Evolutionary conservation across 805 yeast species (phyloP).

Genomic region (Torulaspora gathmanii): DNA sequence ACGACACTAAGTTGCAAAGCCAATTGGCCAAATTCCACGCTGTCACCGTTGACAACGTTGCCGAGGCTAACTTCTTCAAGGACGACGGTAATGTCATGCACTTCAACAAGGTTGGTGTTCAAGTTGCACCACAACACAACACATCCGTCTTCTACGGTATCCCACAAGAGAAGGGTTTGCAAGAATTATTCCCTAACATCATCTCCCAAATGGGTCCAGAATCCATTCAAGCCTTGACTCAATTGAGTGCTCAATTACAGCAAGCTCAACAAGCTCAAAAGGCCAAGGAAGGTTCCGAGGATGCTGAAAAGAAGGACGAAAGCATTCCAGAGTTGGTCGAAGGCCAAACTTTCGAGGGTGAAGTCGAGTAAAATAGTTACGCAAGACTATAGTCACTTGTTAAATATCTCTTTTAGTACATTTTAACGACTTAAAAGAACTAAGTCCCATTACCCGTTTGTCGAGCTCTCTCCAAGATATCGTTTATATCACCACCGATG

Average conservation of each 20-base stretch:
- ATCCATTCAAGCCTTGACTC: slow-evolving; percentile 81
- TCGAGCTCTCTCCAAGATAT: slow-evolving; percentile 30
- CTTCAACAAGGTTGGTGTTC: slow-evolving; percentile 94
- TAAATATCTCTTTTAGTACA: slow-evolving; percentile 5
- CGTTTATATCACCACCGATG: slow-evolving; percentile 38
- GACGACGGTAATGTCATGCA: slow-evolving; percentile 95
- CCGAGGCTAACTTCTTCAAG: slow-evolving; percentile 96
- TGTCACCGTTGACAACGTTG: slow-evolving; percentile 81
- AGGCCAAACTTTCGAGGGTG: slow-evolving; percentile 65
- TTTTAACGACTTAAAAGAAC: neutral
- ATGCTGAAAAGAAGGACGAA: slow-evolving; percentile 42
- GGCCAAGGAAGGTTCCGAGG: slow-evolving; percentile 44
- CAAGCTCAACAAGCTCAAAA: slow-evolving; percentile 46
- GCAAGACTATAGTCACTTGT: slow-evolving; percentile 4
- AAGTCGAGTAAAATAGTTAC: slow-evolving; percentile 11
- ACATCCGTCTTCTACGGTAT: slow-evolving; percentile 93
- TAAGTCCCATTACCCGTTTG: slow-evolving; percentile 22
- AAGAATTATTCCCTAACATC: slow-evolving; percentile 90
- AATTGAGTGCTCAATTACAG: slow-evolving; percentile 86
- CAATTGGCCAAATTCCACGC: slow-evolving; percentile 86
- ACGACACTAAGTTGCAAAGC: slow-evolving; percentile 86
- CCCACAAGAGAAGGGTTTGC: slow-evolving; percentile 86
- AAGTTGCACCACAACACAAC: slow-evolving; percentile 85
- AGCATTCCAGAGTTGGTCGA: slow-evolving; percentile 56
- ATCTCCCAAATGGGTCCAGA: slow-evolving; percentile 96